Evolutionary conservation across 768 basidiomycete genomes (phyloP).

Genomic region (Infundibulicybe gibba): DNA sequence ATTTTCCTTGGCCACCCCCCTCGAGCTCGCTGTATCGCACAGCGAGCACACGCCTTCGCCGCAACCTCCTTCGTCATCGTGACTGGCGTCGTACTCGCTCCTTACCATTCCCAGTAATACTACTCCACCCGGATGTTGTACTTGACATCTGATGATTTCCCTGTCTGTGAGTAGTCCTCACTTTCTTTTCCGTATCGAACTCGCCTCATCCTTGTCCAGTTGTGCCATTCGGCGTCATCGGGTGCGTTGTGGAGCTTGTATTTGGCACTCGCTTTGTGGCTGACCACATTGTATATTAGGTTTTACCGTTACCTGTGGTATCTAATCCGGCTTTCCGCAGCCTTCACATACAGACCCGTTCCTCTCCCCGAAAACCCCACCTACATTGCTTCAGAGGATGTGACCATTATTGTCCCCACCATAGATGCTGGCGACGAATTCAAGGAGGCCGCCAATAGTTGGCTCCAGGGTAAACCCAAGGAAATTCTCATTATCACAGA

Average conservation of each 20-base stretch:
- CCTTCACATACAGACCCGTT: slow-evolving; percentile 79
- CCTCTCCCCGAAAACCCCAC: slow-evolving; percentile 89
- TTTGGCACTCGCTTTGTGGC: slow-evolving; percentile 1
- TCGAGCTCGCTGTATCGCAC: too few species aligned
- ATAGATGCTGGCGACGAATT: slow-evolving; percentile 96
- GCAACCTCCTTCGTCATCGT: slow-evolving; percentile 16
- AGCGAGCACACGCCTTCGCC: too few species aligned
- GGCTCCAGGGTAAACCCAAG: slow-evolving; percentile 91
- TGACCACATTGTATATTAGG: slow-evolving; percentile 32
- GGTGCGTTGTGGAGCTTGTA: slow-evolving; percentile 37
- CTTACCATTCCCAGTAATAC: slow-evolving; percentile 21
- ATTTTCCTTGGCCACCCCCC: too few species aligned
- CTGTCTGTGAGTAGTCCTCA: slow-evolving; percentile 65
- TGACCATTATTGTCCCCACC: slow-evolving; percentile 94
- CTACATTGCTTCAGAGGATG: slow-evolving; percentile 87
- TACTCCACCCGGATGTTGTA: slow-evolving; percentile 61
- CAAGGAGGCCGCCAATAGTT: slow-evolving; percentile 88
- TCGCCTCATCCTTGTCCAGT: slow-evolving; percentile 44
- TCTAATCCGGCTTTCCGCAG: slow-evolving; percentile 78
- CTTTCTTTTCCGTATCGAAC: not conserved
- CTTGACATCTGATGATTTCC: slow-evolving; percentile 87
- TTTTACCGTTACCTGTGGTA: slow-evolving; percentile 97
- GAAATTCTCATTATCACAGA: slow-evolving; percentile 71
- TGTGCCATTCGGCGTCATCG: slow-evolving; percentile 86
- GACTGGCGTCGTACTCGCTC: slow-evolving; percentile 38